phyloP scores from a whole-genome alignment of 768 basidiomycete genomes.

The Tricholoma matsutake region DNA sequence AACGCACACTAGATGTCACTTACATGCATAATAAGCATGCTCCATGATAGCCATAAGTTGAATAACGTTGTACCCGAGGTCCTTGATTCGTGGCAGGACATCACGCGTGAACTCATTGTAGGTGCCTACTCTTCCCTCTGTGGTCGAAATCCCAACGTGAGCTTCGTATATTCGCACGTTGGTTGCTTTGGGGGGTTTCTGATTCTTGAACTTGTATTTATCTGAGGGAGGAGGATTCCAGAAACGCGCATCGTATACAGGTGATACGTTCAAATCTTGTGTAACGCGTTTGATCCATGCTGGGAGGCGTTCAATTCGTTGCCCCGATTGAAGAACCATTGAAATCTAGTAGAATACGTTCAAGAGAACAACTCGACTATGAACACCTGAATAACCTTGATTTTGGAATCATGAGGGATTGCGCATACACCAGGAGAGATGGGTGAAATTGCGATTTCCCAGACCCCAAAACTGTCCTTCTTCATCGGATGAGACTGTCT shows the following conservation, averaged over 20 bases:
- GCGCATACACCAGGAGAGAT: slow-evolving; percentile 64
- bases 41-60: slow-evolving; percentile 99
- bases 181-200: slow-evolving; percentile 61
- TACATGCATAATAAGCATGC: slow-evolving; percentile 96
- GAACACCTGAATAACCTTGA: slow-evolving; percentile 63
- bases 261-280: slow-evolving; percentile 86
- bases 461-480: slow-evolving; percentile 82
- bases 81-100: slow-evolving; percentile 82
- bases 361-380: neutral
- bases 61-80: slow-evolving; percentile 93
- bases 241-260: slow-evolving; percentile 94
- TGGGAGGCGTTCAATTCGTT: slow-evolving; percentile 88
- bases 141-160: slow-evolving; percentile 94
- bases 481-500: slow-evolving; percentile 83
- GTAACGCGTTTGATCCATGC: slow-evolving; percentile 96
- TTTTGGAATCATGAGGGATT: slow-evolving; percentile 92
- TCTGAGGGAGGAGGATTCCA: slow-evolving; percentile 88
- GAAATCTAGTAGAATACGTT: slow-evolving; percentile 62
- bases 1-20: slow-evolving; percentile 24
- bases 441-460: slow-evolving; percentile 80
- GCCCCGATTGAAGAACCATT: slow-evolving; percentile 76
- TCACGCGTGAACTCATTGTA: slow-evolving; percentile 94
- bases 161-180: slow-evolving; percentile 91
- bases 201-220: slow-evolving; percentile 79
- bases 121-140: slow-evolving; percentile 83